phyloP scores from a whole-genome alignment of 2,329 filamentous ascomycete species.

The Ramularia collo-cygni region DNA sequence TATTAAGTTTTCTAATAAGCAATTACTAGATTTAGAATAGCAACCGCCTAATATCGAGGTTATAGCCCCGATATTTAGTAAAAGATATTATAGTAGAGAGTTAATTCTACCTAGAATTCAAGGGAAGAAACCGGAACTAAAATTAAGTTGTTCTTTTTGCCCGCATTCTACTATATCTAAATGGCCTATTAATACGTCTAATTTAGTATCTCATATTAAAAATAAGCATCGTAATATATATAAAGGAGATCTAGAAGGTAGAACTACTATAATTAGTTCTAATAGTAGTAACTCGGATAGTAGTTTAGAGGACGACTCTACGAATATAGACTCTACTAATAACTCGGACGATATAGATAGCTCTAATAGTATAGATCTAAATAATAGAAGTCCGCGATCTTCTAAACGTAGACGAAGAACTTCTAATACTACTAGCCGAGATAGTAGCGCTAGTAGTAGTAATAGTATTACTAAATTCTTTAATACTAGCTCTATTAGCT shows the following conservation, averaged over 20 bases:
- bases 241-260: background rate
- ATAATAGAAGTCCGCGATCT: background rate
- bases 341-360: background rate
- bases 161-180: background rate
- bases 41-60: background rate
- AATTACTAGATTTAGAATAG: background rate
- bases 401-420: background rate
- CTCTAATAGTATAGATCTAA: too few species aligned
- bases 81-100: background rate
- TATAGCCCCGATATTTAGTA: background rate
- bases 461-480: slow-evolving; percentile 1
- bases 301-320: too few species aligned
- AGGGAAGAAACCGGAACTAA: background rate
- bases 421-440: background rate
- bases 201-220: slow-evolving; percentile 1
- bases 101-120: background rate
- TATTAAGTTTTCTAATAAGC: background rate
- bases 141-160: background rate
- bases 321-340: too few species aligned
- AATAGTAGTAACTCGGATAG: background rate
- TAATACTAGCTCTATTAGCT: background rate
- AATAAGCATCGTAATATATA: background rate
- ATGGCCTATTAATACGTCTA: background rate
- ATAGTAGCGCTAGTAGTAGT: background rate
- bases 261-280: background rate